phyloP scores from a whole-genome alignment of 768 basidiomycete genomes.

The Tephrocybe sp. region DNA sequence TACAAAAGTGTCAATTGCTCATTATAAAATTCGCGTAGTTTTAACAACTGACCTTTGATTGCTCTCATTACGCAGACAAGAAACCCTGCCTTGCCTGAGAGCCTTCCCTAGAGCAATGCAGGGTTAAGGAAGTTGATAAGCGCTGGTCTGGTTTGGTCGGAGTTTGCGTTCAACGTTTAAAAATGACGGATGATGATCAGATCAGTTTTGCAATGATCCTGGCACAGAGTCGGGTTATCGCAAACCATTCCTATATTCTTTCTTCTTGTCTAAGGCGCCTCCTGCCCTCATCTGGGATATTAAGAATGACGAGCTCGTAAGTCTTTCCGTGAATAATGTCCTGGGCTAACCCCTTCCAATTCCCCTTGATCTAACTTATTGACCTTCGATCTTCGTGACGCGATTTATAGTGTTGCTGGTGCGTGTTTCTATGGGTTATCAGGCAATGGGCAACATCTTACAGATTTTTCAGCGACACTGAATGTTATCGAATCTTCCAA shows the following conservation, averaged over 20 bases:
- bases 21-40: not conserved
- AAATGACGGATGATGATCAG: not conserved
- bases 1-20: slow-evolving; percentile 18
- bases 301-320: slow-evolving; percentile 1
- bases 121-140: too few species aligned
- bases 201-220: slow-evolving; percentile 1
- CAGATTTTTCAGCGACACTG: slow-evolving; percentile 15
- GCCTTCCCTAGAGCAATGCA: too few species aligned
- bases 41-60: slow-evolving; percentile 44
- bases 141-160: too few species aligned
- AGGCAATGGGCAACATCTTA: not conserved
- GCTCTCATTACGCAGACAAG: slow-evolving; percentile 46
- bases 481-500: slow-evolving; percentile 78
- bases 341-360: not conserved
- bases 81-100: not conserved
- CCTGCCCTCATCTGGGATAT: not conserved
- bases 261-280: not conserved
- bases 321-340: not conserved
- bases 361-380: not conserved
- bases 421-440: not conserved
- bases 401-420: not conserved
- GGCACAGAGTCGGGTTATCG: slow-evolving; percentile 2
- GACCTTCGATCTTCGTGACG: not conserved
- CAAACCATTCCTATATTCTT: not conserved
- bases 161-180: not conserved